phyloP scores from a whole-genome alignment of 331 rosid species.

The Stylosanthes scabra region DNA sequence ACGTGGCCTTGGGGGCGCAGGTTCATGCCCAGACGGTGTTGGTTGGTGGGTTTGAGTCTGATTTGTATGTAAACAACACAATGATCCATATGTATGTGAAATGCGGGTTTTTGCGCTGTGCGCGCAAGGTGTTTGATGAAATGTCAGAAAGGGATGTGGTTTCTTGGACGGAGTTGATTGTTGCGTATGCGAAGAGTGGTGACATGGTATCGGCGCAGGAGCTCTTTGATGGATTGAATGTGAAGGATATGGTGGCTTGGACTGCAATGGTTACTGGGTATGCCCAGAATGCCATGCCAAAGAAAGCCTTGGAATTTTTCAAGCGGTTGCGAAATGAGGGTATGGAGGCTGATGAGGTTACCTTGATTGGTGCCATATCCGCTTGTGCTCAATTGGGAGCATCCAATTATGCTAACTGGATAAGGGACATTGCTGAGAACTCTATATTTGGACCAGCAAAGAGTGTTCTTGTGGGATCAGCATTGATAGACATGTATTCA shows the following conservation, averaged over 20 bases:
- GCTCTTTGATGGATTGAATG: constrained; percentile 45
- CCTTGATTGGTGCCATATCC: constrained; percentile 51
- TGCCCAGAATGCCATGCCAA: constrained; percentile 56
- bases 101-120: constrained; percentile 33
- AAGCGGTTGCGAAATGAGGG: constrained; percentile 33
- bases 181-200: constrained; percentile 44
- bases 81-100: constrained; percentile 51
- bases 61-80: constrained; percentile 47
- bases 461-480: constrained; percentile 56
- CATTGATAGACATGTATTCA: constrained; percentile 51
- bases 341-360: constrained; percentile 44
- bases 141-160: constrained; percentile 49
- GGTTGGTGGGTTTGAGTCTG: constrained; percentile 48
- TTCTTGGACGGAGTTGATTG: constrained; percentile 53
- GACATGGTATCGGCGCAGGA: constrained; percentile 45
- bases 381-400: constrained; percentile 60
- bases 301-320: constrained; percentile 46
- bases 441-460: constrained; percentile 38
- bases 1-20: constrained; percentile 39
- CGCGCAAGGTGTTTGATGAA: constrained; percentile 50
- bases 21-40: constrained; percentile 48
- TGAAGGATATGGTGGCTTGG: constrained; percentile 56
- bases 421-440: constrained; percentile 48
- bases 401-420: constrained; percentile 46
- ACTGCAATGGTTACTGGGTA: constrained; percentile 56